Evolutionary conservation across 352 stramenopile genomes (phyloP).

Genomic region (Halophytophthora batemanensis): DNA sequence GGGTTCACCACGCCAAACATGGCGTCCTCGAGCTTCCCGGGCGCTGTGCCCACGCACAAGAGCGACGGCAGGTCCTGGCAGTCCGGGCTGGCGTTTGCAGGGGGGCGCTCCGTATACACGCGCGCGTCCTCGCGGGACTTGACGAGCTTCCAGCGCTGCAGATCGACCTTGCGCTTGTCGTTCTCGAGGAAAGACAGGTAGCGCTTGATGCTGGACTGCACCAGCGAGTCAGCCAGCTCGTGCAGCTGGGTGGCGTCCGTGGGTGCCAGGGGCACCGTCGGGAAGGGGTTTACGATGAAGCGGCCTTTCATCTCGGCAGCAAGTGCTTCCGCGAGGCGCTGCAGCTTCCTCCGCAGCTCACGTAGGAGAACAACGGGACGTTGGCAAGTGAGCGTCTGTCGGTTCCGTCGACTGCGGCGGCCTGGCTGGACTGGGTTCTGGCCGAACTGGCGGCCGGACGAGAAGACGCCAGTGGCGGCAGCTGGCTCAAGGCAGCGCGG

Average conservation of each 20-base stretch:
- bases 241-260: constrained; percentile 21
- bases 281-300: constrained; percentile 34
- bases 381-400: too few relatives aligned
- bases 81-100: constrained; percentile 1
- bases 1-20: constrained; percentile 38
- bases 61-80: constrained; percentile 20
- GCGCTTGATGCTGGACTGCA: constrained; percentile 19
- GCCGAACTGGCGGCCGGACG: too few relatives aligned
- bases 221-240: constrained; percentile 17
- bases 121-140: constrained; percentile 23
- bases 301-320: constrained; percentile 17
- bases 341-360: too few relatives aligned
- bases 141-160: constrained; percentile 20
- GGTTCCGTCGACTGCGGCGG: too few relatives aligned
- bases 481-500: too few relatives aligned
- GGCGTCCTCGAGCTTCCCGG: constrained; percentile 35
- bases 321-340: too few relatives aligned
- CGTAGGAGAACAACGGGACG: too few relatives aligned
- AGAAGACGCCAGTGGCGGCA: too few relatives aligned
- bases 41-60: constrained; percentile 17
- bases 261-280: constrained; percentile 13
- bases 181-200: constrained; percentile 28
- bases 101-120: constrained; percentile 25
- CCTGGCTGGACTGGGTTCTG: too few relatives aligned
- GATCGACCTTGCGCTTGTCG: constrained; percentile 25